Evolutionary conservation across 2,329 filamentous ascomycete genomes (phyloP).

Genomic region (Meredithiella fracta): DNA sequence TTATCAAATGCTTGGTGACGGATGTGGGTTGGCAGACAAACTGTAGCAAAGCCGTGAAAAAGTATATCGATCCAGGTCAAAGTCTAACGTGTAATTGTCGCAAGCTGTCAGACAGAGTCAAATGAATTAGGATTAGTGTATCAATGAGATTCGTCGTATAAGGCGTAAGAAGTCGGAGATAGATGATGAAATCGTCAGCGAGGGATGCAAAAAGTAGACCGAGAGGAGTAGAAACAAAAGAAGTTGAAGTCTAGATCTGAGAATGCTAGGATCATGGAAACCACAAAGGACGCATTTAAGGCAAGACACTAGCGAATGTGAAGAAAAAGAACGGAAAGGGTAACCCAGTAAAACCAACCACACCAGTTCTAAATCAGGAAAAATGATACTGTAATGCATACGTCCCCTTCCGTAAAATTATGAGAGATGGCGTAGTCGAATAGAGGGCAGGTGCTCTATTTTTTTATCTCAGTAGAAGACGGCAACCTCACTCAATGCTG

Average conservation of each 20-base stretch:
- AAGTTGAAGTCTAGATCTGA: neutral
- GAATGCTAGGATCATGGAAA: neutral
- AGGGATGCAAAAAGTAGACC: neutral
- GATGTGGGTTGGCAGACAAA: neutral
- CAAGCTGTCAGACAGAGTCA: neutral
- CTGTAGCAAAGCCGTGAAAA: neutral
- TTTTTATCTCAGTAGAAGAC: no score
- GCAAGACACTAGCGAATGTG: constrained; percentile 2
- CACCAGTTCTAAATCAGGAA: neutral
- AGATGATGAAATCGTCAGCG: neutral
- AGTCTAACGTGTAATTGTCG: neutral
- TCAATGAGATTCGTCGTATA: neutral
- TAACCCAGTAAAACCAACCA: neutral
- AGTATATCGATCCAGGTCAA: neutral
- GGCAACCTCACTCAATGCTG: no score
- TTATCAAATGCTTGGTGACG: neutral
- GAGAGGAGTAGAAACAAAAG: constrained; percentile 3
- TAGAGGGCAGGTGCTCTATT: no score
- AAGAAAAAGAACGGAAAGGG: constrained; percentile 3
- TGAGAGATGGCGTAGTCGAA: no score
- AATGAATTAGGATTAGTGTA: neutral
- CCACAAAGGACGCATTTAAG: constrained; percentile 3
- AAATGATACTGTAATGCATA: neutral
- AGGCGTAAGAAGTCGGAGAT: neutral
- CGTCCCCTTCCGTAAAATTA: neutral